Evolutionary conservation across 805 yeast species (phyloP).

Genomic region (Lachancea sp.): DNA sequence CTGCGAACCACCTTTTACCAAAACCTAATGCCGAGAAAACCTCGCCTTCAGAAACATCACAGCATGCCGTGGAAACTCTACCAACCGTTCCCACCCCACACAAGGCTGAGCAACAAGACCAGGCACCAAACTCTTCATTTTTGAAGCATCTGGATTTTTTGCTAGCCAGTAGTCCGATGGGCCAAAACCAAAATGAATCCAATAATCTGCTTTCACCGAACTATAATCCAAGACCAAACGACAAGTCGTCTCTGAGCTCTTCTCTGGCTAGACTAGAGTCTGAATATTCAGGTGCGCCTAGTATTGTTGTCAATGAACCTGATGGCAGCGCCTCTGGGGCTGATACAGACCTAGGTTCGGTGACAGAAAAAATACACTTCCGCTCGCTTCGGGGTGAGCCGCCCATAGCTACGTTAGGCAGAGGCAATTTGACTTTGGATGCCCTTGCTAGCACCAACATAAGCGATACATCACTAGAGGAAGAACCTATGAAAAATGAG

Average conservation of each 20-base stretch:
- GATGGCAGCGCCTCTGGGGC: constrained; percentile 3
- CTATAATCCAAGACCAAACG: not conserved
- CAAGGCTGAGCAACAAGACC: not conserved
- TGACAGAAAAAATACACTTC: constrained; percentile 24
- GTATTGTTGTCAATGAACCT: constrained; percentile 4
- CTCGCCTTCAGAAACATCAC: not conserved
- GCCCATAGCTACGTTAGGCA: constrained; percentile 47
- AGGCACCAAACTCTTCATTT: constrained; percentile 25
- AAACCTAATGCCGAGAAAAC: constrained; percentile 4
- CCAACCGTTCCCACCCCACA: not conserved
- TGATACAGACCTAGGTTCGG: constrained; percentile 17
- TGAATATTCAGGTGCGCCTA: constrained; percentile 1
- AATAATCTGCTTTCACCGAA: constrained; percentile 3
- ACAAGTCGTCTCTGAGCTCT: not conserved
- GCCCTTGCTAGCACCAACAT: constrained; percentile 17
- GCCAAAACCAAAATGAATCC: not conserved
- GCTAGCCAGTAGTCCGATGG: constrained; percentile 17
- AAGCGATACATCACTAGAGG: constrained; percentile 2
- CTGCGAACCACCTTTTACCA: constrained; percentile 29
- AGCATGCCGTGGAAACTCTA: not conserved
- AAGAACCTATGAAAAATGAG: not conserved
- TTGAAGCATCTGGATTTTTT: constrained; percentile 35
- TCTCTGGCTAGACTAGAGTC: not conserved
- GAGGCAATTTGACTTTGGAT: constrained; percentile 44
- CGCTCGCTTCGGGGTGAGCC: constrained; percentile 36